These are phyloP conservation scores for Aphanomyces astaci DNA, from an alignment of 352 stramenopile genomes.

Conservation along the genomic window DNA sequence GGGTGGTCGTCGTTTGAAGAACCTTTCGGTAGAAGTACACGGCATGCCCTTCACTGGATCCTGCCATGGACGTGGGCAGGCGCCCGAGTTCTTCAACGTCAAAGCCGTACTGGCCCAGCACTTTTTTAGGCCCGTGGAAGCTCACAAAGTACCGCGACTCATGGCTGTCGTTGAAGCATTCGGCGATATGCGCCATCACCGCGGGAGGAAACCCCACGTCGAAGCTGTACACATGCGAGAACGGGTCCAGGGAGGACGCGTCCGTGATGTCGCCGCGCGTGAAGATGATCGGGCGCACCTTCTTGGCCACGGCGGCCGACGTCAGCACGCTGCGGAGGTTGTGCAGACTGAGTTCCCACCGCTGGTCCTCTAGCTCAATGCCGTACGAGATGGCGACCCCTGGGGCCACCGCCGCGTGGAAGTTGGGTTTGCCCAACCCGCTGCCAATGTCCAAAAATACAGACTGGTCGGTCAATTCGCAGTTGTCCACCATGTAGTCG, in stretches of 20 bases:
- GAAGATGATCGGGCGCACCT: conserved; percentile 65
- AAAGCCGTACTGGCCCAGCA: conserved; percentile 92
- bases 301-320: conserved; percentile 8
- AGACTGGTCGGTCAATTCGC: conserved; percentile 76
- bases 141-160: conserved; percentile 90
- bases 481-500: conserved; percentile 91
- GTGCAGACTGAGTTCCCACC: conserved; percentile 91
- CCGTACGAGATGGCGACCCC: conserved; percentile 93
- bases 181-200: conserved; percentile 88
- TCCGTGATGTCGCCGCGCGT: conserved; percentile 91
- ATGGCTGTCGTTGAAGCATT: conserved; percentile 89
- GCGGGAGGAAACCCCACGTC: conserved; percentile 96
- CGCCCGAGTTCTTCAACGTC: conserved; percentile 86
- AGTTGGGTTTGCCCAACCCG: conserved; percentile 96
- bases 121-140: conserved; percentile 88
- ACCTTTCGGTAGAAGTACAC: conserved; percentile 94
- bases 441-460: conserved; percentile 96
- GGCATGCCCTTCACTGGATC: conserved; percentile 93
- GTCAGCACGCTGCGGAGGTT: conserved; percentile 89
- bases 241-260: conserved; percentile 91
- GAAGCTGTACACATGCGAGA: conserved; percentile 99
- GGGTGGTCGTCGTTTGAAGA: too few species aligned
- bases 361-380: conserved; percentile 92
- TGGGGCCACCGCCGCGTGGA: conserved; percentile 94
- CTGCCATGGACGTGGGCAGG: conserved; percentile 90